These are phyloP conservation scores for Boechera divaricarpa DNA, from an alignment of 345 rosid species.

Conservation along the genomic window DNA sequence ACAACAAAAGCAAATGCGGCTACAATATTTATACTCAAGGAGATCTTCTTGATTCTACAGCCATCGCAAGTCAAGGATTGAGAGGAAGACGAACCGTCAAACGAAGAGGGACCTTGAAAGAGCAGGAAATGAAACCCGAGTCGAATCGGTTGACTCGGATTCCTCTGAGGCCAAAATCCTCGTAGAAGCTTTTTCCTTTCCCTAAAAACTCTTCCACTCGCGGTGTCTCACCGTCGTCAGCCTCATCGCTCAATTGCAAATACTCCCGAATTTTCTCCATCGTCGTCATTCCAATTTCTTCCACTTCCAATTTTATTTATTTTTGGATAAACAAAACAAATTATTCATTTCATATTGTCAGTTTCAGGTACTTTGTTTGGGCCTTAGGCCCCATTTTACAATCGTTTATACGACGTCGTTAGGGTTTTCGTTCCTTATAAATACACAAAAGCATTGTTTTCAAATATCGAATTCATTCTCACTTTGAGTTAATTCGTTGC, in stretches of 20 bases:
- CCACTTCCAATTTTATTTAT: not conserved
- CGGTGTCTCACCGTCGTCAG: slow-evolving; percentile 55
- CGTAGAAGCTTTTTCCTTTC: slow-evolving; percentile 60
- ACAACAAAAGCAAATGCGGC: not conserved
- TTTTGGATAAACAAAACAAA: not conserved
- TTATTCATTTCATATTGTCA: not conserved
- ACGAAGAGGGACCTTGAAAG: slow-evolving; percentile 87
- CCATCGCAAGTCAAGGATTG: not conserved
- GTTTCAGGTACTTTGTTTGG: not conserved
- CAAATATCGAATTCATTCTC: not conserved
- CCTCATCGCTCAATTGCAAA: slow-evolving; percentile 56
- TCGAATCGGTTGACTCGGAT: slow-evolving; percentile 79
- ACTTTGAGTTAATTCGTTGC: not conserved
- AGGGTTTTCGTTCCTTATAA: not conserved
- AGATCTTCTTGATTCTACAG: not conserved
- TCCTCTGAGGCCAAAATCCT: slow-evolving; percentile 66
- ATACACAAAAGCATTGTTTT: not conserved
- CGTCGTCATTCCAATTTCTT: not conserved
- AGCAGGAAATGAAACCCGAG: slow-evolving; percentile 69
- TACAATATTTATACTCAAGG: not conserved
- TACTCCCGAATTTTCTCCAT: slow-evolving; percentile 68
- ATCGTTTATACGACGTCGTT: not conserved
- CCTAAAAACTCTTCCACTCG: slow-evolving; percentile 52
- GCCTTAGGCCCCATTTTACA: not conserved
- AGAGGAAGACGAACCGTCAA: slow-evolving; percentile 58